Base-by-base conservation (phyloP, 2,329 filamentous ascomycete genomes). In the Xylogone sp. region DNA sequence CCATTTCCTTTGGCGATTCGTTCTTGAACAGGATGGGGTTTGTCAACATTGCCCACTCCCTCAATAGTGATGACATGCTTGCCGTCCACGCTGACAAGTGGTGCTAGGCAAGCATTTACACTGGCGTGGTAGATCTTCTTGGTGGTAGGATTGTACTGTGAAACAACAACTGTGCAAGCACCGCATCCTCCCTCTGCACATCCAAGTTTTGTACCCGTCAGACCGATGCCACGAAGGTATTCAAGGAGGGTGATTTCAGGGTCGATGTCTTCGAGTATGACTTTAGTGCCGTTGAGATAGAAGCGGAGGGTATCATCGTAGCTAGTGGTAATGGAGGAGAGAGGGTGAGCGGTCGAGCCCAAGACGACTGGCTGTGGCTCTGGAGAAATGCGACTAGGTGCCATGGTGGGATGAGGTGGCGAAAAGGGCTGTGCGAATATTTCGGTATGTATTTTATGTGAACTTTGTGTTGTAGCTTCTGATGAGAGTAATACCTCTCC, bases 21-120 rank as follows among this genome's bases (percentile, higher is more conserved):
- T 72, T 97, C 91, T 68, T 97, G 94, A 3, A 87, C 77, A 2
- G 93, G 89, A 73, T 99, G 94, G 4, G 94, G 94, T 42, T 79
- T 83, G 68, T 94, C 87, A 22, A 89, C 85, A 67, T 87, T 89
- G 10, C 94, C 94, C 62, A 99, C 97, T 6, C 94, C 94, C 71
- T 99, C 94, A 42, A 99, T 86, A 2, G 94, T 99, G 66, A 99
- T 92, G 64, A 97, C 90, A 79, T 99, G 94, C 69, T 99, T 99
- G 43, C 94, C 94, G 68, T 97, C 94, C 43, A 97, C 82, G 63
- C 91, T 96, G 59, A 91, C 88, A 45, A 99, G 78, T 6, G 94
- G 94, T 10, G 94, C 93, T 48, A 99, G 77, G 68, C 94, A 99
- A 42, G 94, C 94, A 68, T 99, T 99, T 53, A 97, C 90, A 49